Conservation (phyloP, 139 green algal species). For the Micromonas pusilla region DNA sequence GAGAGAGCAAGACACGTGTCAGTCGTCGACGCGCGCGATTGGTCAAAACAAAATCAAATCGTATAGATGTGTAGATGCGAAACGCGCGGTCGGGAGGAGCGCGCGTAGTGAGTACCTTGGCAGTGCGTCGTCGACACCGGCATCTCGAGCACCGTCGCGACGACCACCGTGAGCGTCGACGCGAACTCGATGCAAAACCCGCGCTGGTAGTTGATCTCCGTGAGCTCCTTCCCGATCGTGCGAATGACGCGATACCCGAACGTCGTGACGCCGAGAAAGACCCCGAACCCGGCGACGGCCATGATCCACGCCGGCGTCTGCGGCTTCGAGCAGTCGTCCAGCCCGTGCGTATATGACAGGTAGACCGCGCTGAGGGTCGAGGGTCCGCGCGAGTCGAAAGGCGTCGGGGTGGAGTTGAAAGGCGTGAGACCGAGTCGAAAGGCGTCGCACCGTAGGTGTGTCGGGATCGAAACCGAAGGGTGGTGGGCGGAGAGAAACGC, state of each 20-base stretch:
- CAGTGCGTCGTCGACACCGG: constrained; percentile 58
- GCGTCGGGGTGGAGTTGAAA: too few relatives aligned
- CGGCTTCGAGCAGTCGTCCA: constrained; percentile 18
- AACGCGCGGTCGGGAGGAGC: too few relatives aligned
- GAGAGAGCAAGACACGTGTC: too few relatives aligned
- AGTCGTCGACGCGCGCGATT: too few relatives aligned
- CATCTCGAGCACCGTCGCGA: constrained; percentile 48
- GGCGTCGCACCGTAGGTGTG: constrained; percentile 17
- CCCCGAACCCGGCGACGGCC: constrained; percentile 20
- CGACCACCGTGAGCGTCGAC: constrained; percentile 4
- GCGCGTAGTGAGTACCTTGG: too few relatives aligned
- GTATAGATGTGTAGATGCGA: too few relatives aligned
- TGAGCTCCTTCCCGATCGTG: constrained; percentile 28
- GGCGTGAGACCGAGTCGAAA: too few relatives aligned
- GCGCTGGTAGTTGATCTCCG: constrained; percentile 23
- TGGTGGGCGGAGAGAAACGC: too few relatives aligned
- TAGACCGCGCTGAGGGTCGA: constrained; percentile 23
- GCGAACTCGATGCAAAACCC: constrained; percentile 28
- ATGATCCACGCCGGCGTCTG: constrained; percentile 31
- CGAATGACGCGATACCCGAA: constrained; percentile 27
- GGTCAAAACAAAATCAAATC: too few relatives aligned
- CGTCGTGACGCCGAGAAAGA: constrained; percentile 17
- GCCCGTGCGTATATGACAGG: constrained; percentile 13
- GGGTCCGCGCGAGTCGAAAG: too few relatives aligned
- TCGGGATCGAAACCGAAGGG: too few relatives aligned